phyloP scores from a whole-genome alignment of 1,284 basidiomycete genomes.

The Apiotrichum veenhuisii region DNA sequence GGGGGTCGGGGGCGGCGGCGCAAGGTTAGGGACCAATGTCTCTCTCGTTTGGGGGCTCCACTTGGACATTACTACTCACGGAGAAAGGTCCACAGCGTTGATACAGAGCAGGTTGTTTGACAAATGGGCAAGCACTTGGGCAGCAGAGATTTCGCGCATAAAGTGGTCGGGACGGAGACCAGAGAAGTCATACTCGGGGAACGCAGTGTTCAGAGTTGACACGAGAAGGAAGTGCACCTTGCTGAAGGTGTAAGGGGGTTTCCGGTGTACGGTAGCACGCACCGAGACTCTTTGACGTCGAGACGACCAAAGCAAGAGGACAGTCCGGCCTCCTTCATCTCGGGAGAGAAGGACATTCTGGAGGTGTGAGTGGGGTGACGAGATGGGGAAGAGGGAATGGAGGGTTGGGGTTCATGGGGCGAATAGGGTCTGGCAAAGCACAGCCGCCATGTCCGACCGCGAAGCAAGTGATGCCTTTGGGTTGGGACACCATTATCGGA shows the following conservation, averaged over 20 bases:
- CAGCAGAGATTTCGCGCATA: constrained; percentile 69
- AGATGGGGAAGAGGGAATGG: background rate
- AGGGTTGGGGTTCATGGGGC: background rate
- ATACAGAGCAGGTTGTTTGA: constrained; percentile 32
- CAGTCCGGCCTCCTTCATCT: constrained; percentile 47
- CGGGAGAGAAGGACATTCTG: constrained; percentile 49
- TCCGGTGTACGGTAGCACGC: constrained; percentile 11
- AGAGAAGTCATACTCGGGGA: constrained; percentile 96
- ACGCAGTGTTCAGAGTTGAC: constrained; percentile 92
- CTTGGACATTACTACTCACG: constrained; percentile 22
- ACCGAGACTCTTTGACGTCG: constrained; percentile 49
- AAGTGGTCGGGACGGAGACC: constrained; percentile 89
- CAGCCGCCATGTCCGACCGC: background rate
- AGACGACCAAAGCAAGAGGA: constrained; percentile 48
- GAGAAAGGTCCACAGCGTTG: constrained; percentile 21
- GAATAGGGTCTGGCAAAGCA: background rate
- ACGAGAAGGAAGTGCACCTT: constrained; percentile 69
- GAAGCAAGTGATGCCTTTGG: background rate
- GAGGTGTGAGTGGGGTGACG: background rate
- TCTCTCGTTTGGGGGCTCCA: constrained; percentile 12
- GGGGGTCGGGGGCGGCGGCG: background rate
- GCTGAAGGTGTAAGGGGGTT: constrained; percentile 15
- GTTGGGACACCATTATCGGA: background rate
- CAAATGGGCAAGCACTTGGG: constrained; percentile 43
- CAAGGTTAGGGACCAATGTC: constrained; percentile 4